Evolutionary conservation across 768 basidiomycete genomes (phyloP).

Genomic region (Suillus sp.): DNA sequence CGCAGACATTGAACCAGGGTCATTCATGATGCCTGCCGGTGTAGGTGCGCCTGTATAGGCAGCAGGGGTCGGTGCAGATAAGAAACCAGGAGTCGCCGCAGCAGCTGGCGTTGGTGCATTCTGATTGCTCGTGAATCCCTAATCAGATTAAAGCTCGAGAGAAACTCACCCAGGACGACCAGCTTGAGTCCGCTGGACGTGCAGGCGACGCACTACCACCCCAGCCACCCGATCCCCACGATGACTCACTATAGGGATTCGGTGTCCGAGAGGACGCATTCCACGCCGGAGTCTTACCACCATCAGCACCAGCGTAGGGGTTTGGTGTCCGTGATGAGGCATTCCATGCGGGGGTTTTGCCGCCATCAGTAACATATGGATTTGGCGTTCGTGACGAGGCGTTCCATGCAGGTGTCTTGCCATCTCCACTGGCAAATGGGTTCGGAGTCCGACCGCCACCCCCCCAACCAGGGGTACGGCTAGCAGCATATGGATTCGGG

Average conservation of each 20-base stretch:
- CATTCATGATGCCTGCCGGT: slow-evolving; percentile 22
- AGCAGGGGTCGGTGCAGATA: slow-evolving; percentile 33
- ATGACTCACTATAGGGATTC: slow-evolving; percentile 47
- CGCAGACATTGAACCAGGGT: slow-evolving; percentile 25
- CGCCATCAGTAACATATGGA: slow-evolving; percentile 57
- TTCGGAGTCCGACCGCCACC: slow-evolving; percentile 59
- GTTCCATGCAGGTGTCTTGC: slow-evolving; percentile 66
- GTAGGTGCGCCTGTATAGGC: slow-evolving; percentile 36
- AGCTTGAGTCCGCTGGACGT: slow-evolving; percentile 34
- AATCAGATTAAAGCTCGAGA: slow-evolving; percentile 29
- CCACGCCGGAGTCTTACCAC: slow-evolving; percentile 57
- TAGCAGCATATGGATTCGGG: slow-evolving; percentile 46
- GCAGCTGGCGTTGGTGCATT: slow-evolving; percentile 42
- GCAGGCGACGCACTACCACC: slow-evolving; percentile 34
- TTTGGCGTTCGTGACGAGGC: slow-evolving; percentile 71
- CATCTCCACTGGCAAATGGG: slow-evolving; percentile 59
- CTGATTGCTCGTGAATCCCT: slow-evolving; percentile 35
- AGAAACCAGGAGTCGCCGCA: slow-evolving; percentile 41
- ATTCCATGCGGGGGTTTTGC: slow-evolving; percentile 71
- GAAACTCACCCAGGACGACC: slow-evolving; percentile 37
- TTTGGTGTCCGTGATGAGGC: slow-evolving; percentile 69
- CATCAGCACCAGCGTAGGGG: slow-evolving; percentile 50
- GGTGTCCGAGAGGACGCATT: slow-evolving; percentile 53
- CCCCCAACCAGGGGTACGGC: slow-evolving; percentile 42
- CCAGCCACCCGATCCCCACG: slow-evolving; percentile 35